Evolutionary conservation across 2,329 filamentous ascomycete species (phyloP), one percentile per base, ranked within the genome.

Genomic region (Exophiala mesophila): DNA sequence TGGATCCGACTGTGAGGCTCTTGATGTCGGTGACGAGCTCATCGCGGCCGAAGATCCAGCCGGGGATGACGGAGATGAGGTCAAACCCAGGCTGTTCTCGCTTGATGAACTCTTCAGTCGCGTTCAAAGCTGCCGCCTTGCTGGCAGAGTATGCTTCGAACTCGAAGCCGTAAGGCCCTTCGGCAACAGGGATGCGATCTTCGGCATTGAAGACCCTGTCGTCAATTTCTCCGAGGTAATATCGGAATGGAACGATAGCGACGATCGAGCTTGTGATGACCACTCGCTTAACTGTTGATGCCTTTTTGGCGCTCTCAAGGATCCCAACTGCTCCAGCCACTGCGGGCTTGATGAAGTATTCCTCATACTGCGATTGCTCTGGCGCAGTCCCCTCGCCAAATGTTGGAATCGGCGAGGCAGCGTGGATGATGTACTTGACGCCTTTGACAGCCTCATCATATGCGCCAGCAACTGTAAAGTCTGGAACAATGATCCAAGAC

Each of bases 381-480:
- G 23, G 23, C 7, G 23, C 23, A 12, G 23, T 26, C 6, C 23
- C 23, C 12, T 26, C 23, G 33, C 47, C 43, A 15, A 38, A 26
- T n/a, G 33, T 15, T 15, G 41, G 40, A 3, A 23, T 28, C n/a
- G 48, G 52, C 36, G 35, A 61, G 52, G 53, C 59, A 26, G 55
- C 34, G 47, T 56, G 63, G 57, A 65, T 52, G 36, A 71, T 58
- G 49, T 63, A 65, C 10, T 57, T 58, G 29, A 66, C 63, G 3
- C 59, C 66, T 50, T 77, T 67, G 29, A 80, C 71, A 6, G 74
- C 77, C 60, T 75, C 63, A 44, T 84, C 76, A 53, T 92, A 94
- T 17, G 83, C 84, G n/a, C 76, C 77, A n/a, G 79, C 73, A 47
- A 78, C 59, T 0, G 82, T 80, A 50, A 94, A 80, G 52, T 94